phyloP scores from a whole-genome alignment of 2,329 filamentous ascomycete species.

The Endocalyx cinctus region DNA sequence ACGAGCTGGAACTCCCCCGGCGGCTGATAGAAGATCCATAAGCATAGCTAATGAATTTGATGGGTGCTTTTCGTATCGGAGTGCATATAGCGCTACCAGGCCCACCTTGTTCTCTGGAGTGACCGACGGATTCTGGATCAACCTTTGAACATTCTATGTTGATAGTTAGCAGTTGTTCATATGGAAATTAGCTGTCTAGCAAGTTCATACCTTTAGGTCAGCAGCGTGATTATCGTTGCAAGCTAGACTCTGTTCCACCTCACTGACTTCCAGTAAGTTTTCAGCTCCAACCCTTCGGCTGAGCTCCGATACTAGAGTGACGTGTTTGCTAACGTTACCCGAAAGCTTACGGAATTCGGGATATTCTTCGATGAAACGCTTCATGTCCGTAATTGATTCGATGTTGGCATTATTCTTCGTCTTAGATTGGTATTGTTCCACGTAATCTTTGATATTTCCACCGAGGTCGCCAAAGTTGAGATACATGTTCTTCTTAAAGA shows the following conservation, averaged over 20 bases:
- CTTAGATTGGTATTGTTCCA: constrained; percentile 95
- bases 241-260: constrained; percentile 92
- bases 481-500: constrained; percentile 99
- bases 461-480: constrained; percentile 95
- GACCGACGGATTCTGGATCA: constrained; percentile 77
- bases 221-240: constrained; percentile 92
- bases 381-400: constrained; percentile 97
- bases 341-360: constrained; percentile 96
- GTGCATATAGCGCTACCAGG: constrained; percentile 87
- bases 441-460: constrained; percentile 96
- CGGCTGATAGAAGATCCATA: constrained; percentile 78
- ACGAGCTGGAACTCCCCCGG: constrained; percentile 72
- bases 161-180: constrained; percentile 17
- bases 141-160: constrained; percentile 69
- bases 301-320: constrained; percentile 89
- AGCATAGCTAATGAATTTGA: constrained; percentile 80
- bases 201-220: constrained; percentile 71
- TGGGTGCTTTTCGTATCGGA: constrained; percentile 84
- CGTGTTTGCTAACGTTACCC: constrained; percentile 97
- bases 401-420: constrained; percentile 96
- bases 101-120: constrained; percentile 80
- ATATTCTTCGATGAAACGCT: constrained; percentile 97
- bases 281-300: constrained; percentile 83
- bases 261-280: constrained; percentile 89
- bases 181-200: background rate